A percentile compares a stretch with the other conserved stretches of the same genome.
phyloP scores from a whole-genome alignment of 257 asterid genomes.

The Petrea volubilis region DNA sequence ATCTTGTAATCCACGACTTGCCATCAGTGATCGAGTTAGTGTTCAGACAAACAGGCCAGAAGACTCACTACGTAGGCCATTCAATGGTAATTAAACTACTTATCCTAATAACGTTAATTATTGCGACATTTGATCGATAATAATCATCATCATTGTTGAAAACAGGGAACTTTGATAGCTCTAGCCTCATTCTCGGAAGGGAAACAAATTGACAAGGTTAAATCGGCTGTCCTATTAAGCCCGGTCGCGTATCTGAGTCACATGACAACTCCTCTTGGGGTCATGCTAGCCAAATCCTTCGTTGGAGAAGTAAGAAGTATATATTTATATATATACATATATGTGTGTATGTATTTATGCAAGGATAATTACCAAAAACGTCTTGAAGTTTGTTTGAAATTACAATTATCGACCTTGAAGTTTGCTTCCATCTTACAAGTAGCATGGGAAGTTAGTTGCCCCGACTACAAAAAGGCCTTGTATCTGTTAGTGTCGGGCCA shows the following conservation, averaged over 20 bases:
- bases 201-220: conserved; percentile 60
- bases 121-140: background rate
- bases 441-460: too few relatives aligned
- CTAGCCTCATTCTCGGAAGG: conserved; percentile 79
- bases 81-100: conserved; percentile 46
- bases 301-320: conserved; percentile 67
- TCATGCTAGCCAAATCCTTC: conserved; percentile 56
- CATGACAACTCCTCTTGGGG: conserved; percentile 70
- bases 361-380: background rate
- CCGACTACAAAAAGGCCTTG: too few relatives aligned
- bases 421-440: too few relatives aligned
- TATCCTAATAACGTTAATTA: background rate
- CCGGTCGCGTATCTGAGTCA: conserved; percentile 87
- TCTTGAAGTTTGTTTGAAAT: too few relatives aligned
- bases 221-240: conserved; percentile 74
- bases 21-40: conserved; percentile 48
- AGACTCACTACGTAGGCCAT: conserved; percentile 62
- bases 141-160: background rate
- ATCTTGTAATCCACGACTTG: conserved; percentile 54
- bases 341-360: too few relatives aligned
- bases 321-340: background rate
- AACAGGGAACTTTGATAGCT: conserved; percentile 84
- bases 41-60: conserved; percentile 55
- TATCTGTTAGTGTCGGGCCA: too few relatives aligned
- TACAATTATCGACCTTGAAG: too few relatives aligned